Base-by-base conservation (phyloP, 305 asterid genomes). In the Ruellia speciosa region DNA sequence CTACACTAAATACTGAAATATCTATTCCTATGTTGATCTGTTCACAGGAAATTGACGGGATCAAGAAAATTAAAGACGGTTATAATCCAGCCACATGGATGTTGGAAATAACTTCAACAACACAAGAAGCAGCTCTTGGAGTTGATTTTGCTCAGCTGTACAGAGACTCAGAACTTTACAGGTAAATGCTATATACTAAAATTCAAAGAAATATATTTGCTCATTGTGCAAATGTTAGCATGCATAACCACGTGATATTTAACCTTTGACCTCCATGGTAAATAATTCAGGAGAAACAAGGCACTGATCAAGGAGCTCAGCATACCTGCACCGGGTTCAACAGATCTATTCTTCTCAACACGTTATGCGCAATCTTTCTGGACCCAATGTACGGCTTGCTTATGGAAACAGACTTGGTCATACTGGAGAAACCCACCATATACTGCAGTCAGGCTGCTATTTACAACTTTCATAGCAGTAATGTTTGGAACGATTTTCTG, bases 21-120 rank as follows among this genome's bases (percentile, higher is more conserved):
- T 11, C 41, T n/a, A 24, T 40, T 40, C 13, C 20, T 46, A 47
- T 52, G 39, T 48, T 14, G 28, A 59, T 33, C n/a, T 17, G 31
- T 66, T 50, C 49, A 57, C 73, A 87, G 94, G 83, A 60, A 10
- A 81, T 82, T 7, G 54, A 68, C 3, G 94, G 96, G 63, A 68
- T 85, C 35, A 52, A 67, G 6, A 80, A 71, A 63, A 81, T 90
- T 31, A 83, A 65, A 72, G 95, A 90, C 15, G 87, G 96, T 28
- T 79, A 83, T 45, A 90, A 90, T 55, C 98, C 98, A 16, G 98
- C 98, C 0, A 90, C 98, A 16, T 90, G 98, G 98, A 90, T 90
- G 98, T 62, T 90, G 64, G 98, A 90, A 28, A 65, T 87, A 40
- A 87, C 92, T 66, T 72, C 98, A 17, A 35, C 72, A 48, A 63